Conservation (phyloP, 805 yeast species). For the Kazachstania martiniae region DNA sequence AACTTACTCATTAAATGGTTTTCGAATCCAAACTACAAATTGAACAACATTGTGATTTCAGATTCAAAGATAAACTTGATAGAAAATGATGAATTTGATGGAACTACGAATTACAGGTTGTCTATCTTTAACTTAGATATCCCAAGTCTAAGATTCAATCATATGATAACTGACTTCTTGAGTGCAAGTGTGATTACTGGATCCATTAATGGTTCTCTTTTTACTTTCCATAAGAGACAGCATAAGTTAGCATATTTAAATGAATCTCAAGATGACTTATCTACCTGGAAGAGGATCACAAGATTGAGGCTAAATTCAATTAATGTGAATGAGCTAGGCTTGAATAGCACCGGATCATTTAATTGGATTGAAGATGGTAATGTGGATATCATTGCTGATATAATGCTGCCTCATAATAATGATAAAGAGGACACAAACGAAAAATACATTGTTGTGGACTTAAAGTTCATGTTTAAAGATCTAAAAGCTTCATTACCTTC, state of each 20-base stretch:
- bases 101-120: slow-evolving; percentile 25
- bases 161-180: slow-evolving; percentile 54
- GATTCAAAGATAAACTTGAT: slow-evolving; percentile 22
- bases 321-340: slow-evolving; percentile 29
- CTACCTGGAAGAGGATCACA: slow-evolving; percentile 39
- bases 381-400: slow-evolving; percentile 59
- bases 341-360: slow-evolving; percentile 34
- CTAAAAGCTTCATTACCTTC: slow-evolving; percentile 46
- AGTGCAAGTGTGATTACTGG: slow-evolving; percentile 65
- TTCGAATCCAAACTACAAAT: slow-evolving; percentile 30
- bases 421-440: slow-evolving; percentile 15
- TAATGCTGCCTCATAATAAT: slow-evolving; percentile 53
- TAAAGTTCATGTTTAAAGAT: slow-evolving; percentile 53
- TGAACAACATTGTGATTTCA: slow-evolving; percentile 32
- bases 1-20: slow-evolving; percentile 22
- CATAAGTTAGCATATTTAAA: slow-evolving; percentile 39
- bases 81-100: slow-evolving; percentile 10
- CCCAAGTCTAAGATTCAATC: slow-evolving; percentile 46
- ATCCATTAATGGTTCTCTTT: slow-evolving; percentile 61
- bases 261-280: slow-evolving; percentile 29
- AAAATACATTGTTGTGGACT: slow-evolving; percentile 59
- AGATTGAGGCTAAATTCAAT: slow-evolving; percentile 35
- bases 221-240: slow-evolving; percentile 69
- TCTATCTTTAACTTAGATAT: slow-evolving; percentile 57
- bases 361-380: slow-evolving; percentile 68